Base-by-base conservation (phyloP, 1,284 basidiomycete genomes). In the Jaminaea rosea region DNA sequence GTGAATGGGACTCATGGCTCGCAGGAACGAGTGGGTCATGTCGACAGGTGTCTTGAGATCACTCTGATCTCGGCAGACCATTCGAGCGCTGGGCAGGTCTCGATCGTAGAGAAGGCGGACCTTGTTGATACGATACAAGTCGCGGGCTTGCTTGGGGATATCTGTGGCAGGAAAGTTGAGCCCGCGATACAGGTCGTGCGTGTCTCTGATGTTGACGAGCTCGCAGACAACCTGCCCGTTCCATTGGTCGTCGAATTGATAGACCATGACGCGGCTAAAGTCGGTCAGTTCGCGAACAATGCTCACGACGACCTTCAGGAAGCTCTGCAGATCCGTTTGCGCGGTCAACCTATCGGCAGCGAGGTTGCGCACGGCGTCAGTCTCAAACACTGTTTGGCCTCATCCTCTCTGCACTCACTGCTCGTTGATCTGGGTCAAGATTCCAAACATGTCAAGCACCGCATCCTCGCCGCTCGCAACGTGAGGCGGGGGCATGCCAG, bases 1-100 rank as follows among this genome's bases (percentile, higher is more conserved):
- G 70, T 91, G 88, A 50, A 91, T 88, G 1, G 88, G 88, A 65
- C 85, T 87, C 87, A 91, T 91, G 1, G 88, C 87, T 15, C 88
- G 82, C 11, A 91, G 77, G 68, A 85, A 87, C 56, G 84, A 86
- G 72, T 90, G 85, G 0, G 88, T 89, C 87, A 91, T 89, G 70
- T 91, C 83, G 57, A 91, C 76, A 1, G 88, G 87, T 2, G 76
- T 76, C 34, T 84, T 80, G 6, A 91, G 77, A 72, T 91, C 88
- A 24, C 80, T 79, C 62, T 79, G 78, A 50, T 77, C 79, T 45
- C 82, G 78, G 42, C 85, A 83, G 11, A 91, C 83, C 47, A 93
- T 78, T 4, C 88, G 79, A 3, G 88, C 86, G 0, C 87, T 88
- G 1, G 81, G 78, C 68, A 85, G 85, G 29, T 80, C 81, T 15